phyloP scores from a whole-genome alignment of 192 early-diverging fungal genomes.

The Diversispora epigaea region DNA sequence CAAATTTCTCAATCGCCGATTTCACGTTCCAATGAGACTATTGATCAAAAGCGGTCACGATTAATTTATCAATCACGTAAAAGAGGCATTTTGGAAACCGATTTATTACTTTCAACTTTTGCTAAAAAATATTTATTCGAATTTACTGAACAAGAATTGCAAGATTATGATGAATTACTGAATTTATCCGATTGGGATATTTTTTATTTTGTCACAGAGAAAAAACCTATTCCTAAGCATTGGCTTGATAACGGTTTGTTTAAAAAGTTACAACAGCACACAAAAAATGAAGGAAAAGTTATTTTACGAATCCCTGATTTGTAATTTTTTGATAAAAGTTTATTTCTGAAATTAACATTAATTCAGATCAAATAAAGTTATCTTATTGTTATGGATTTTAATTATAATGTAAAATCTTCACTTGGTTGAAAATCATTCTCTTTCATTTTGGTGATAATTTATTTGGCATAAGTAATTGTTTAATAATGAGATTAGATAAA shows the following conservation, averaged over 20 bases:
- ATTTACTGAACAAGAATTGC: constrained; percentile 59
- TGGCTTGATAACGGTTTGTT: constrained; percentile 55
- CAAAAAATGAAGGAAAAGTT: constrained; percentile 70
- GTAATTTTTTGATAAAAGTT: neutral
- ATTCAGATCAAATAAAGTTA: too few relatives aligned
- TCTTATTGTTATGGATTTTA: too few relatives aligned
- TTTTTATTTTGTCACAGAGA: constrained; percentile 84
- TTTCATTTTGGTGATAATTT: too few relatives aligned
- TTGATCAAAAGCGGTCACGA: constrained; percentile 74
- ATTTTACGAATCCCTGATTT: constrained; percentile 86
- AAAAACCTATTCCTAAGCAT: constrained; percentile 60
- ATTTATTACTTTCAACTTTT: constrained; percentile 89
- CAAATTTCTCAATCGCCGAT: constrained; percentile 48
- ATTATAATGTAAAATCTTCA: too few relatives aligned
- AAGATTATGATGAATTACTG: constrained; percentile 78
- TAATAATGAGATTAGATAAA: too few relatives aligned
- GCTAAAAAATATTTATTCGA: constrained; percentile 60
- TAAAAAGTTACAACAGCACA: constrained; percentile 69
- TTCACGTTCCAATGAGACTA: constrained; percentile 62
- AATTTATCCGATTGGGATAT: constrained; percentile 96
- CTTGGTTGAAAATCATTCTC: too few relatives aligned
- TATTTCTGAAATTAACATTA: too few relatives aligned
- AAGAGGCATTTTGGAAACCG: constrained; percentile 91
- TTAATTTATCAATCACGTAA: constrained; percentile 87
- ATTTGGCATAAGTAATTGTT: too few relatives aligned